A percentile compares a stretch with the other conserved stretches of the same genome.
Evolutionary conservation across 177 flowering plant genomes (phyloP).

Genomic region (Vitis hybrid): DNA sequence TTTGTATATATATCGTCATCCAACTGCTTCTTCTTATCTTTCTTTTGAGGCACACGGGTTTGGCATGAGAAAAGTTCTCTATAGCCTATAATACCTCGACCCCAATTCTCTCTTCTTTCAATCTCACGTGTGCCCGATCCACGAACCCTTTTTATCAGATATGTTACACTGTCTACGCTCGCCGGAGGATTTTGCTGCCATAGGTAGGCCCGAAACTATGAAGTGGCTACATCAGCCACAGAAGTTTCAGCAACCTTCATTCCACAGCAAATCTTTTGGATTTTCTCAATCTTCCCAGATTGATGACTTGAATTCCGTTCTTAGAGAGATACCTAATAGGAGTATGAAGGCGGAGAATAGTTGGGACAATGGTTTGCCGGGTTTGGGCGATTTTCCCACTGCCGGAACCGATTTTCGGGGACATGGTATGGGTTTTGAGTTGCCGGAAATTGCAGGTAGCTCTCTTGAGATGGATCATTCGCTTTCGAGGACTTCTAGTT

Average conservation of each 20-base stretch:
- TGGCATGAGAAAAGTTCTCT: too few relatives aligned
- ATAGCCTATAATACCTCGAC: too few relatives aligned
- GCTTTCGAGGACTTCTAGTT: conserved; percentile 5
- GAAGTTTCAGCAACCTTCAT: neutral
- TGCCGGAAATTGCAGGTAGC: neutral
- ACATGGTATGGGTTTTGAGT: neutral
- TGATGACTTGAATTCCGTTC: neutral
- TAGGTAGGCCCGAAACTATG: conserved; percentile 7
- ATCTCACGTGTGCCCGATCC: too few relatives aligned
- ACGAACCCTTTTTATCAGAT: too few relatives aligned
- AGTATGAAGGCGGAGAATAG: neutral
- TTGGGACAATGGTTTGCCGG: neutral
- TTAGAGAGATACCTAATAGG: too few relatives aligned
- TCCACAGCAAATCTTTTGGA: too few relatives aligned
- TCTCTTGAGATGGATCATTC: conserved; percentile 1
- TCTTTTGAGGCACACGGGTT: too few relatives aligned
- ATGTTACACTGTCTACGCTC: too few relatives aligned
- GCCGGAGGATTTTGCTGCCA: neutral
- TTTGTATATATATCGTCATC: neutral
- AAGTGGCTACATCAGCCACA: conserved; percentile 9
- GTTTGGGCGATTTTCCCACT: neutral
- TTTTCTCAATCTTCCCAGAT: neutral
- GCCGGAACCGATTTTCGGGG: neutral
- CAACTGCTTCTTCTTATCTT: too few relatives aligned
- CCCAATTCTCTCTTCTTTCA: neutral